phyloP scores from a whole-genome alignment of 2,329 filamentous ascomycete species.

The Colletotrichum gloeosporioides region DNA sequence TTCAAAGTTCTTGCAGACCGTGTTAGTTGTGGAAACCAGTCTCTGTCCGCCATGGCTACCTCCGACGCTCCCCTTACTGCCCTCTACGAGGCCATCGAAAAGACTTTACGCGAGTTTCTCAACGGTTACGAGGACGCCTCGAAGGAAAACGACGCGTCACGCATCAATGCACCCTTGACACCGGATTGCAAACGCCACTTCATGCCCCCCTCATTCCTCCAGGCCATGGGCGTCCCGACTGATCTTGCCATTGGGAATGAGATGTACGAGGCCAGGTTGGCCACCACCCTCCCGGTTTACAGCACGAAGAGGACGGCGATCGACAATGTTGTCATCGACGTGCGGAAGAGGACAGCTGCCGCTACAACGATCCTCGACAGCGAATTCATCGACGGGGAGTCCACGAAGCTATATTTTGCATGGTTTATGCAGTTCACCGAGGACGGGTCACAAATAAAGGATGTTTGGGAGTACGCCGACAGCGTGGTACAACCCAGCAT shows the following conservation, averaged over 20 bases:
- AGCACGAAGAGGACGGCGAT: not conserved
- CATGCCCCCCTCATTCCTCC: not conserved
- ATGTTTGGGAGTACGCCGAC: not conserved
- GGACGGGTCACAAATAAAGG: not conserved
- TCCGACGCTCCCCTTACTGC: not conserved
- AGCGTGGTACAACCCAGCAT: not conserved
- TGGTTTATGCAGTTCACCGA: constrained; percentile 5
- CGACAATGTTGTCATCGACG: not conserved
- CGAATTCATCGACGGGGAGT: not conserved
- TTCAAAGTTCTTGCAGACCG: not conserved
- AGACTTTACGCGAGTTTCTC: not conserved
- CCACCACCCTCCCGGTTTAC: not conserved
- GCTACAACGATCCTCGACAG: not conserved
- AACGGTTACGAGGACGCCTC: not conserved
- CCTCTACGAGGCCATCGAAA: not conserved
- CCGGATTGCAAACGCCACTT: not conserved
- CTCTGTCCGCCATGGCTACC: not conserved
- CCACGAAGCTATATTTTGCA: not conserved
- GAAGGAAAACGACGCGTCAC: not conserved
- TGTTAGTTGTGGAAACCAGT: not conserved
- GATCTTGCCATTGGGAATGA: not conserved
- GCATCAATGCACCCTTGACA: not conserved
- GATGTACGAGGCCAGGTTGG: not conserved
- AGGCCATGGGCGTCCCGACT: not conserved
- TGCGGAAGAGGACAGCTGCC: not conserved